Evolutionary conservation across 1,284 basidiomycete genomes (phyloP).

Genomic region (Irpex lacteus): DNA sequence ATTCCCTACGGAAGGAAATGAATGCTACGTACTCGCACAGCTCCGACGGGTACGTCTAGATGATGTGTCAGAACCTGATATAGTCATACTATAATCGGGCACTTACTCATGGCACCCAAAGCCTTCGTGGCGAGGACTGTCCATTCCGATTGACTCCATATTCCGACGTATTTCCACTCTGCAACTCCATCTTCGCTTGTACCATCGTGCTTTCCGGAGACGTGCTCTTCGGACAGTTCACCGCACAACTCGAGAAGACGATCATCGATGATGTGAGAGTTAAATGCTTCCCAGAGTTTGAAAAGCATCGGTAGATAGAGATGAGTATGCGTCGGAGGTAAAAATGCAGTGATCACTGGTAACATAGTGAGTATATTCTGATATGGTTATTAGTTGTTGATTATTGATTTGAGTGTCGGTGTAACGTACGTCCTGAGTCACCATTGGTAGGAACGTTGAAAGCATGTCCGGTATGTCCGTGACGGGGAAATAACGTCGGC

Average conservation of each 20-base stretch:
- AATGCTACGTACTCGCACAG: conserved; percentile 46
- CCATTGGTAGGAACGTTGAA: conserved; percentile 62
- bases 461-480: conserved; percentile 73
- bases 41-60: conserved; percentile 74
- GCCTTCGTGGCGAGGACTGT: conserved; percentile 85
- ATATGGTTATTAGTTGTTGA: conserved; percentile 9
- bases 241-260: conserved; percentile 83
- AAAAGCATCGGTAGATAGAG: conserved; percentile 75
- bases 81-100: conserved; percentile 7
- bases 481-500: conserved; percentile 68
- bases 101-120: conserved; percentile 83
- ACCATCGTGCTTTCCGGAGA: conserved; percentile 55
- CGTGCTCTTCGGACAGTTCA: conserved; percentile 74
- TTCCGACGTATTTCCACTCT: conserved; percentile 78
- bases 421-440: conserved; percentile 58
- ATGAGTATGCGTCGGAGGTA: conserved; percentile 67
- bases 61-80: conserved; percentile 11
- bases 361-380: conserved; percentile 67
- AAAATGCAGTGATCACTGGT: conserved; percentile 73
- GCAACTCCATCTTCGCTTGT: conserved; percentile 53
- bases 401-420: not conserved
- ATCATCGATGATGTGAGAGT: conserved; percentile 79
- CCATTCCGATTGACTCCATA: conserved; percentile 89
- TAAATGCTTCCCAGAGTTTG: conserved; percentile 84
- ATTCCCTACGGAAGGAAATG: conserved; percentile 1